Evolutionary conservation across 148 eudicot genomes (phyloP).

Genomic region (Mesembryanthemum crystallinum): DNA sequence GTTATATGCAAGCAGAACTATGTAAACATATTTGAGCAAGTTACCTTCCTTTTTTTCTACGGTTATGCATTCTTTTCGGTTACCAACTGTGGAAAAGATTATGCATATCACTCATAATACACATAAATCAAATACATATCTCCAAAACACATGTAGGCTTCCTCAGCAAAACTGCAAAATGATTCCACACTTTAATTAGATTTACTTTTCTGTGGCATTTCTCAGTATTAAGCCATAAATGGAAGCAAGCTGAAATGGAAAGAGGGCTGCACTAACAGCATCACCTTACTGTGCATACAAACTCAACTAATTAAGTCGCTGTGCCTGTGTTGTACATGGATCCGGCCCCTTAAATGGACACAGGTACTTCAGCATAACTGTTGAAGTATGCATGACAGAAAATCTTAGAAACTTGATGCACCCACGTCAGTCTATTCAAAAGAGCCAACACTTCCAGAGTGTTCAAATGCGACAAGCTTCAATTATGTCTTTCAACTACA

Average conservation of each 20-base stretch:
- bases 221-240: too few species aligned
- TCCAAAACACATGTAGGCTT: too few species aligned
- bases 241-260: too few species aligned
- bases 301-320: too few species aligned
- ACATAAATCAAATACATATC: not conserved
- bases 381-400: not conserved
- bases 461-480: not conserved
- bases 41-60: too few species aligned
- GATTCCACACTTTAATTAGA: too few species aligned
- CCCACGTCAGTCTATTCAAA: not conserved
- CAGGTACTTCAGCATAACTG: not conserved
- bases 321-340: not conserved
- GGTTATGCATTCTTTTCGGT: too few species aligned
- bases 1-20: not conserved
- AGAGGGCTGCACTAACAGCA: too few species aligned
- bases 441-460: not conserved
- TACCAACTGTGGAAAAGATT: not conserved
- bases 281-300: too few species aligned
- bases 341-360: not conserved
- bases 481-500: not conserved
- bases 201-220: too few species aligned
- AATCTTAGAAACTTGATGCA: too few species aligned
- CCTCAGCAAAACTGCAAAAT: too few species aligned
- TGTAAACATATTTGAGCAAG: not conserved
- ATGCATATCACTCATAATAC: not conserved